Evolutionary conservation across 169 alveolate genomes (phyloP), one percentile per base, ranked within the genome.

Genomic region (Cryptosporidium sp.): DNA sequence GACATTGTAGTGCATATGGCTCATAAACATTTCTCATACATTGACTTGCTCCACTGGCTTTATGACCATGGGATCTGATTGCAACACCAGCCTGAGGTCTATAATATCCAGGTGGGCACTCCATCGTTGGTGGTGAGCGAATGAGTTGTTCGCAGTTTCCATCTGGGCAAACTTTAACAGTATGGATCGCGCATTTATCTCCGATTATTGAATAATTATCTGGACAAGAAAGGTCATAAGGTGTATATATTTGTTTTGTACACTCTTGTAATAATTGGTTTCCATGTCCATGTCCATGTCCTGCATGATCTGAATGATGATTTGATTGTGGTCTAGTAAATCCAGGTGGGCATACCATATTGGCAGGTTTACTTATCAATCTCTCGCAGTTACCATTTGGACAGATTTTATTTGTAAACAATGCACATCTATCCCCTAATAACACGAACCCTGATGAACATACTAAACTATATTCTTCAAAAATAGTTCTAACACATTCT

Each of bases 101-200:
- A 62, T 80, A 80, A 65, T 62, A 80, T 48, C 89, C 89, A 44
- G 89, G 89, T 58, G 89, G 89, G n/a, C 89, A 80, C 44, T 80
- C 89, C 89, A 80, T 80, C 2, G 89, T 80, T 37, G 89, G 89
- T 80, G 89, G 89, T 5, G 89, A 45, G 9, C 89, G 73, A 35
- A 80, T 44, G 31, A 80, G 51, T 21, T 80, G 89, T 23, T 80
- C 89, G 42, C 89, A 80, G 45, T 80, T 80, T 16, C 89, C 89
- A 33, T 80, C 89, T 62, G 89, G 89, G 31, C 89, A 80, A 37
- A 80, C 75, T 21, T 80, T 80, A 48, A 65, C 89, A 23, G 80
- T 80, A 33, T 80, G 89, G 10, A 80, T 80, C 1, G 89, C 89
- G 37, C 89, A 80, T 45, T 80, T 80, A 65, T 80, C 89, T 14